A percentile compares a stretch with the other conserved stretches of the same genome.
Conservation (phyloP, 257 asterid species). For the Solanum tarijense region DNA sequence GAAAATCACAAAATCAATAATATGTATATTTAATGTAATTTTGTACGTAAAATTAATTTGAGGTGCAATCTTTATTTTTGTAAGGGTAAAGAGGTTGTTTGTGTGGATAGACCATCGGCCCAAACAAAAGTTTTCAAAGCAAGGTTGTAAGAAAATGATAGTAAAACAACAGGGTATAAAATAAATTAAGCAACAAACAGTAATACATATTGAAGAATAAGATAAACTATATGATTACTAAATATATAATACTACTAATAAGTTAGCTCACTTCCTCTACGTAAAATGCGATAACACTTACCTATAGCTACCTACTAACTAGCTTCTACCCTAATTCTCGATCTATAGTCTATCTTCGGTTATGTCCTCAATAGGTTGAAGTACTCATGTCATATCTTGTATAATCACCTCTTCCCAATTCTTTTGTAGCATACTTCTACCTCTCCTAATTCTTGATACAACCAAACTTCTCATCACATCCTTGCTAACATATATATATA, state of each 20-base stretch:
- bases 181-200: background rate
- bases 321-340: background rate
- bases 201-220: background rate
- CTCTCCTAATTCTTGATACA: background rate
- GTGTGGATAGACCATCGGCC: accelerated
- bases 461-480: background rate
- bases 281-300: background rate
- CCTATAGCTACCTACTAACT: background rate
- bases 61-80: background rate
- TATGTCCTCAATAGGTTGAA: background rate
- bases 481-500: background rate
- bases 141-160: background rate
- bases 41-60: background rate
- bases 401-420: background rate
- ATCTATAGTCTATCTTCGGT: background rate
- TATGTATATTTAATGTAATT: background rate
- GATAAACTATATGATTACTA: background rate
- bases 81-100: background rate
- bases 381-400: accelerated
- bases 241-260: background rate
- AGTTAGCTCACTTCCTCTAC: background rate
- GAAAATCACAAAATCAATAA: background rate
- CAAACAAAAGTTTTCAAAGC: background rate
- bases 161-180: background rate
- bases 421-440: background rate